Base-by-base conservation (phyloP, 1,139 yeast species). In the Candida tunisiensis region DNA sequence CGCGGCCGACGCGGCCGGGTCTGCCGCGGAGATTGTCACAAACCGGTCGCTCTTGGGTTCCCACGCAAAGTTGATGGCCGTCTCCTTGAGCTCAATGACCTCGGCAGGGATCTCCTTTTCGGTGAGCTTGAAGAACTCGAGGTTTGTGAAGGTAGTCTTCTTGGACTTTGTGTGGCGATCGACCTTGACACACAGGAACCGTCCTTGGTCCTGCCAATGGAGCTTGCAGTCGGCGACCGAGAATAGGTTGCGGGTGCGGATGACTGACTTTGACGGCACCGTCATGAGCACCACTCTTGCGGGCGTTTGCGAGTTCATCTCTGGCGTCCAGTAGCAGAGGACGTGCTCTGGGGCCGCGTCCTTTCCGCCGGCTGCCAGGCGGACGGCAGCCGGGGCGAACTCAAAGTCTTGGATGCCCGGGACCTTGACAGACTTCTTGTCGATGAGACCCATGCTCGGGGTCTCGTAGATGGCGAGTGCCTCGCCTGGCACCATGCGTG, bases 281-380 rank as follows among this genome's bases (percentile, higher is more conserved):
- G 82, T 85, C 74, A 88, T 77, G 38, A 91, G 58, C 16, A 93
- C 71, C 34, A 88, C 96, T 53, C 93, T 77, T 18, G 98, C 96
- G n/a, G n/a, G n/a, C 27, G 95, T 79, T 60, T 85, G 93, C 55
- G 88, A 85, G 38, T 68, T 55, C 35, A 75, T 62, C 58, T 91
- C 99, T 30, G 98, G 98, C 27, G 94, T 83, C 98, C 98, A 91
- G 61, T 77, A 88, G 23, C 93, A 74, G 42, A 91, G 63, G 21
- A 83, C 60, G 41, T 75, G 75, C 36, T 67, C 74, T 21, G 69
- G 65, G n/a, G 62, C 60, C 22, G 46, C 50, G 26, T 60, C 67
- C 27, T 45, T 49, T 37, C 59, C 67, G 27, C 39, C 45, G 39
- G 64, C 68, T 25, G 71, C 69, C 37, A 82, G 64, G 39, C 66